These are phyloP conservation scores for Grifola frondosa DNA, from an alignment of 1,284 basidiomycete genomes.

Conservation along the genomic window DNA sequence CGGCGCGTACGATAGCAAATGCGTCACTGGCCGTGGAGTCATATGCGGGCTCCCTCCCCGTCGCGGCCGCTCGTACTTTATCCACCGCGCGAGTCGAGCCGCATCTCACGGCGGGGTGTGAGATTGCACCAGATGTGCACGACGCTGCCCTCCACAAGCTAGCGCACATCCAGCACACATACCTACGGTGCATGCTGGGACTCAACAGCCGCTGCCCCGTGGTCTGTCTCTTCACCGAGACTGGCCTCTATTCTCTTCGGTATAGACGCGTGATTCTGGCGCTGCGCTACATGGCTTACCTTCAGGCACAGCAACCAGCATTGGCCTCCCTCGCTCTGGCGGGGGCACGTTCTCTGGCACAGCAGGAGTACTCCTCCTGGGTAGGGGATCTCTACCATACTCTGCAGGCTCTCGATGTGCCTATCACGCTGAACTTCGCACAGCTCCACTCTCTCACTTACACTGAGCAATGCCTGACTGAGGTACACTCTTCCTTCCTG, in stretches of 20 bases:
- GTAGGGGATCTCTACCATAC: too few relatives aligned
- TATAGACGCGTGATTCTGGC: constrained; percentile 1
- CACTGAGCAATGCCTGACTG: too few relatives aligned
- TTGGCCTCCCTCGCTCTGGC: too few relatives aligned
- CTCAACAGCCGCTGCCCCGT: neutral
- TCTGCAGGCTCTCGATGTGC: too few relatives aligned
- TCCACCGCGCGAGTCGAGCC: constrained; percentile 7
- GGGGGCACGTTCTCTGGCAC: too few relatives aligned
- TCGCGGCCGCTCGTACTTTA: neutral
- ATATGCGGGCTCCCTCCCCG: constrained; percentile 2
- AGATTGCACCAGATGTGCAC: constrained; percentile 3
- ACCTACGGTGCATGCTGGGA: constrained; percentile 7
- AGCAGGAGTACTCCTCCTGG: too few relatives aligned
- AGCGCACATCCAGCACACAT: constrained; percentile 1
- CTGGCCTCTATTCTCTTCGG: constrained; percentile 3
- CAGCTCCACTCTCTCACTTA: too few relatives aligned
- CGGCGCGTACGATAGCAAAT: neutral
- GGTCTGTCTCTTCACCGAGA: constrained; percentile 6
- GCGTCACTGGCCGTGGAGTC: constrained; percentile 1
- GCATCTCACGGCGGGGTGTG: constrained; percentile 5
- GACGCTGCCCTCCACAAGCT: neutral
- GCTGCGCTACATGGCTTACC: too few relatives aligned
- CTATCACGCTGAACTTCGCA: too few relatives aligned
- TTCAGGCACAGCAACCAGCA: too few relatives aligned
- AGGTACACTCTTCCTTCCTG: too few relatives aligned